Evolutionary conservation across 2,329 filamentous ascomycete species (phyloP).

Genomic region (Pseudocercospora fuligena): DNA sequence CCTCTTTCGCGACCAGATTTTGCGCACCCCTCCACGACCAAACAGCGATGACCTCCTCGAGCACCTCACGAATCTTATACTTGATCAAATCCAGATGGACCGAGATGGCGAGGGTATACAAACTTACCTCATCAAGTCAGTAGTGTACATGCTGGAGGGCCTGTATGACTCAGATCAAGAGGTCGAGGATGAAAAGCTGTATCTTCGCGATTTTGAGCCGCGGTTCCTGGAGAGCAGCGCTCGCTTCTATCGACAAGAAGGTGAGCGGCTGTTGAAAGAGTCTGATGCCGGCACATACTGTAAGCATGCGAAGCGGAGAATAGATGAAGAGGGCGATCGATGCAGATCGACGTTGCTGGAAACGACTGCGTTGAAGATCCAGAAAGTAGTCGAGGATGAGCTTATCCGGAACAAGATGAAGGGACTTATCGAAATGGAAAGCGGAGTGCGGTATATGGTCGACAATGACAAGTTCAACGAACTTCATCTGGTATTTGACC

Average conservation of each 20-base stretch:
- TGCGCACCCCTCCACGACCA: slow-evolving; percentile 63
- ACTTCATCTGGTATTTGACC: slow-evolving; percentile 76
- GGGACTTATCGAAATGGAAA: slow-evolving; percentile 85
- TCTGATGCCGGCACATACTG: slow-evolving; percentile 84
- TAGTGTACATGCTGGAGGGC: slow-evolving; percentile 85
- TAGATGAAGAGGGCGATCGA: slow-evolving; percentile 80
- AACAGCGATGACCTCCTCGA: slow-evolving; percentile 65
- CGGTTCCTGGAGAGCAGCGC: slow-evolving; percentile 73
- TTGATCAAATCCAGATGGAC: slow-evolving; percentile 93
- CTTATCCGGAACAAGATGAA: slow-evolving; percentile 77
- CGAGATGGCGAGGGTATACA: slow-evolving; percentile 88
- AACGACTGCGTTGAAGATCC: slow-evolving; percentile 73
- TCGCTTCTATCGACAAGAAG: slow-evolving; percentile 77
- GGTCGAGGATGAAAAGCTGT: slow-evolving; percentile 78
- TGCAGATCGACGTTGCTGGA: slow-evolving; percentile 81
- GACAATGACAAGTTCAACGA: slow-evolving; percentile 84
- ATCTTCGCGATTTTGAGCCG: slow-evolving; percentile 80
- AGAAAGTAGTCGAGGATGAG: slow-evolving; percentile 76
- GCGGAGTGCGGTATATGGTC: slow-evolving; percentile 85
- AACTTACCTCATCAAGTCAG: slow-evolving; percentile 77
- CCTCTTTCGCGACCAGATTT: slow-evolving; percentile 83
- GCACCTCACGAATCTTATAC: slow-evolving; percentile 78
- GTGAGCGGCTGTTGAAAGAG: slow-evolving; percentile 72
- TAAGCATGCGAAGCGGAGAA: slow-evolving; percentile 71
- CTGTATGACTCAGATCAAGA: slow-evolving; percentile 84